Conservation (phyloP, 2,329 filamentous ascomycete genomes). For the Apiospora saccharicola region DNA sequence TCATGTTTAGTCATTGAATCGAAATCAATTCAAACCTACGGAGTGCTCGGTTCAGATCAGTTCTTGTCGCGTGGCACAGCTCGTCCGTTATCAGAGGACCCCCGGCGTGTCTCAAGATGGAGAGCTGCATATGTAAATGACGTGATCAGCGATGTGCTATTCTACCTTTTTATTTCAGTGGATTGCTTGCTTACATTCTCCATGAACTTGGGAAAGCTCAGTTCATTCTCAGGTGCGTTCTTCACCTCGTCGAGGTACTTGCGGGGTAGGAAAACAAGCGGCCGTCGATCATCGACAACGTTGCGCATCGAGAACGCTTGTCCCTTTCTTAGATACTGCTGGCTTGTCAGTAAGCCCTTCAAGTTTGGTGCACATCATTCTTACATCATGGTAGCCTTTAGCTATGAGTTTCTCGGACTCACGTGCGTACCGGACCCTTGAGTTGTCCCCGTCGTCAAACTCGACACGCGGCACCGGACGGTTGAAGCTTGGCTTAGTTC, state of each 20-base stretch:
- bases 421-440: background rate
- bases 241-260: background rate
- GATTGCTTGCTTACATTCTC: background rate
- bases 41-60: background rate
- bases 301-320: background rate
- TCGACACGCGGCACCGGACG: background rate
- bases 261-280: background rate
- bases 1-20: background rate
- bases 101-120: background rate
- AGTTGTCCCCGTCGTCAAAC: background rate
- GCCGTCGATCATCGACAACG: background rate
- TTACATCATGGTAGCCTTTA: background rate
- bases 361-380: background rate
- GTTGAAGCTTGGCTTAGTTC: background rate
- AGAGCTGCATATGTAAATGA: background rate
- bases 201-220: background rate
- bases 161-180: background rate
- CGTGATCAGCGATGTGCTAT: background rate
- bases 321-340: background rate
- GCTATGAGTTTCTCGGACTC: background rate
- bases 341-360: background rate
- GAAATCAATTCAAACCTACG: background rate
- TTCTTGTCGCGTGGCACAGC: background rate
- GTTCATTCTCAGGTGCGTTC: background rate
- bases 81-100: background rate